Evolutionary conservation across 2,329 filamentous ascomycete species (phyloP).

Genomic region (Knoxdaviesia capensis): DNA sequence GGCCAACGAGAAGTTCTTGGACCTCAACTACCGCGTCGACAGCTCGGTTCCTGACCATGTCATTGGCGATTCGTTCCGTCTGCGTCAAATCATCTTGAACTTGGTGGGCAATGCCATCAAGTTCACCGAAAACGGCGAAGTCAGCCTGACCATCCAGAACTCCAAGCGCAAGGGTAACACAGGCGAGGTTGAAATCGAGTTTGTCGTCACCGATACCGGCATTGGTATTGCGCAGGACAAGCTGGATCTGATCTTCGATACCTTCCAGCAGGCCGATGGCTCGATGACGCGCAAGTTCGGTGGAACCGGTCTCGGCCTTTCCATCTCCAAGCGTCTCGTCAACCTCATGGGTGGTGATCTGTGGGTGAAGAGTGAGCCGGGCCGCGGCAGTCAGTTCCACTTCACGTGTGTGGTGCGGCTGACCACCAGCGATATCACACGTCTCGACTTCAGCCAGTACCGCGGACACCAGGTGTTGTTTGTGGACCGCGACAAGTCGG

Average conservation of each 20-base stretch:
- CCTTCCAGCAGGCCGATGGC: slow-evolving; percentile 94
- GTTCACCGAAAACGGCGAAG: slow-evolving; percentile 91
- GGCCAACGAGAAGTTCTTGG: slow-evolving; percentile 87
- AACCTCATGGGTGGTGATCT: slow-evolving; percentile 93
- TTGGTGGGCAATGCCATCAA: slow-evolving; percentile 97
- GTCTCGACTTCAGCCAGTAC: slow-evolving; percentile 75
- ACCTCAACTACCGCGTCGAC: slow-evolving; percentile 84
- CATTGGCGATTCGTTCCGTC: slow-evolving; percentile 86
- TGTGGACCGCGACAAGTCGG: slow-evolving; percentile 76
- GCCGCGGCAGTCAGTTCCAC: slow-evolving; percentile 83
- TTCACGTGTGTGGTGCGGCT: slow-evolving; percentile 87
- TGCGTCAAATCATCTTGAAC: slow-evolving; percentile 92
- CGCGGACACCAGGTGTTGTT: slow-evolving; percentile 82
- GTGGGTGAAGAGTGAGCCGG: slow-evolving; percentile 86
- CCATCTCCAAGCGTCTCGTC: slow-evolving; percentile 86
- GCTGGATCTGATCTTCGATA: slow-evolving; percentile 92
- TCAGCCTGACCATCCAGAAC: slow-evolving; percentile 71
- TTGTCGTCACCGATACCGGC: slow-evolving; percentile 86
- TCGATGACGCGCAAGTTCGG: slow-evolving; percentile 94
- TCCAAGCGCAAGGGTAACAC: slow-evolving; percentile 44
- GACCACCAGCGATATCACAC: slow-evolving; percentile 56
- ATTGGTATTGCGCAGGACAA: slow-evolving; percentile 95
- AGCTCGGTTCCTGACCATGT: slow-evolving; percentile 88
- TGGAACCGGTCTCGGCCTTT: slow-evolving; percentile 80
- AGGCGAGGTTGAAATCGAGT: slow-evolving; percentile 67